Conservation (phyloP, 1,284 basidiomycete genomes). For the Ceratorhiza oryzae-sativae region DNA sequence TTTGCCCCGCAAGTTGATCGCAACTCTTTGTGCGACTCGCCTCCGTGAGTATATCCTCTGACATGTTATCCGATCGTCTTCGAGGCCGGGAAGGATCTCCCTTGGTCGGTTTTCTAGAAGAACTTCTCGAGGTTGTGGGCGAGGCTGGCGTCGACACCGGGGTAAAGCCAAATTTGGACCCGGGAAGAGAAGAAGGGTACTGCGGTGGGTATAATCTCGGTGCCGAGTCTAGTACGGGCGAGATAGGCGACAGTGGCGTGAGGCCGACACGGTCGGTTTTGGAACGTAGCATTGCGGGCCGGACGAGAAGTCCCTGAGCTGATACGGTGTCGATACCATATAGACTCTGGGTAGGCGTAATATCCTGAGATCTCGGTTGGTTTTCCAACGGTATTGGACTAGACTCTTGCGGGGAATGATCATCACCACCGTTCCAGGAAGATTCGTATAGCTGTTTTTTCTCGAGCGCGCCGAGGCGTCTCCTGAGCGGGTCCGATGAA, state of each 20-base stretch:
- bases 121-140: neutral
- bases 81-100: slow-evolving; percentile 4
- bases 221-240: slow-evolving; percentile 14
- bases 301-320: slow-evolving; percentile 29
- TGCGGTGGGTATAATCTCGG: slow-evolving; percentile 29
- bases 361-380: neutral
- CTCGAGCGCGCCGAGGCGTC: slow-evolving; percentile 3
- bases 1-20: slow-evolving; percentile 10
- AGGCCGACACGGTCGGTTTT: slow-evolving; percentile 12
- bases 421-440: neutral
- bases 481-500: slow-evolving; percentile 29
- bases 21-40: slow-evolving; percentile 22
- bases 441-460: slow-evolving; percentile 17
- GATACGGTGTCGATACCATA: slow-evolving; percentile 29
- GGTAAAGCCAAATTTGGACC: slow-evolving; percentile 26
- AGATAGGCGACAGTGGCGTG: slow-evolving; percentile 9
- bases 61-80: slow-evolving; percentile 20
- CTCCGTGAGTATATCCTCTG: slow-evolving; percentile 8
- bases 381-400: neutral
- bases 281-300: slow-evolving; percentile 32
- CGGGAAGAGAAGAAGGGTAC: slow-evolving; percentile 21
- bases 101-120: slow-evolving; percentile 5
- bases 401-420: neutral
- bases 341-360: slow-evolving; percentile 26
- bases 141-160: slow-evolving; percentile 16